Percentiles rank a stretch among this genome's conserved stretches.
Conservation (phyloP, 345 rosid genomes). For the Nephelium lappaceum region DNA sequence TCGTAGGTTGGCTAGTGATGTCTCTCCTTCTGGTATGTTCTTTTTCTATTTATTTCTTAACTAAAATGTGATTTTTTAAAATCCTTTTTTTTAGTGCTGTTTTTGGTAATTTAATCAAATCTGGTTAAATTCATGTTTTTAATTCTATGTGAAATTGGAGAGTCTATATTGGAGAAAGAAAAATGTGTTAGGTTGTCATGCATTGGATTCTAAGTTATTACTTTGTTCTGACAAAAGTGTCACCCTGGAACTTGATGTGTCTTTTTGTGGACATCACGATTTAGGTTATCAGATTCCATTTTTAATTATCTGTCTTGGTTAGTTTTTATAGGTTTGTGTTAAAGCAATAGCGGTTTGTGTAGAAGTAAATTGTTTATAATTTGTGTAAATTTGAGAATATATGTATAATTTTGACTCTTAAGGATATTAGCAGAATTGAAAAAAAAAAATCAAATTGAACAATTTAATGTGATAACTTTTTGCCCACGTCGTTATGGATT, state of each 20-base stretch:
- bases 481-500: no score
- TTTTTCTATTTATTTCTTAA: not conserved
- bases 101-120: not conserved
- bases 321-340: no score
- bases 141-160: not conserved
- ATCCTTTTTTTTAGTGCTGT: not conserved
- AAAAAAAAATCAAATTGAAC: no score
- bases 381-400: no score
- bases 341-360: no score
- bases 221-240: not conserved
- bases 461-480: no score
- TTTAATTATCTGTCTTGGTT: no score
- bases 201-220: not conserved
- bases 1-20: constrained; percentile 43
- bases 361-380: no score
- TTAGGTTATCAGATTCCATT: not conserved
- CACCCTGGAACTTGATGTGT: not conserved
- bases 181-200: not conserved
- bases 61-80: not conserved
- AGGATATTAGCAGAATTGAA: no score
- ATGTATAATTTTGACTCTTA: no score
- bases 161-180: no score
- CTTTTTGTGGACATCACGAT: not conserved
- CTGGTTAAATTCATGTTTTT: not conserved
- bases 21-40: constrained; percentile 69